Evolutionary conservation across 345 rosid species (phyloP), one percentile per base, ranked within the genome.

Genomic region (Rhizophora mangle): DNA sequence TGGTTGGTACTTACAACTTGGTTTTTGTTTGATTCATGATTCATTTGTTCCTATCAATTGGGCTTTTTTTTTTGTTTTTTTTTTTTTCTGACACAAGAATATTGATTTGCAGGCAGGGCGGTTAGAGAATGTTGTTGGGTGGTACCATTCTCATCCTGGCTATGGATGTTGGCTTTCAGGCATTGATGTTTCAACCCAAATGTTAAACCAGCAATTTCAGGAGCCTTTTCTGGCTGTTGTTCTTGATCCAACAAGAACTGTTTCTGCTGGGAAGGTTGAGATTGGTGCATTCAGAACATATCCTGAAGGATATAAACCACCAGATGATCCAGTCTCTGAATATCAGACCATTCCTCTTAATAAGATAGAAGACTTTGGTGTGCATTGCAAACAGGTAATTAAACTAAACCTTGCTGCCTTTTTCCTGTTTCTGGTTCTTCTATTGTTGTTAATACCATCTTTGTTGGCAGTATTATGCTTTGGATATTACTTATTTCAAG

Each of bases 81-180:
- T 7, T 7, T 0, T 6, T 32, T 34, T 6, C 56, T 58, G 55
- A 54, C 15, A 22, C 16, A 22, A 31, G 65, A 53, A 62, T 63
- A 21, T 51, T 54, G 21, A 47, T 53, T 13, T 71, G 6, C 65
- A 96, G 99, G 98, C 99, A 5, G 99, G 99, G 56, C 73, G 99
- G 8, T 77, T 90, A 82, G 99, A 96, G 86, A 96, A 92, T 84
- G 99, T 72, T 67, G 96, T 96, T 71, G 99, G 99, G 21, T 84
- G 91, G 85, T 91, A 89, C 74, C 96, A 87, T 76, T 96, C 99
- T n/a, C 99, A 96, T 79, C 98, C 99, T 63, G 98, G 99, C 22
- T 96, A 92, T 73, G 99, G 99, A 53, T 96, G 98, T 80, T 96
- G 99, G 99, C 97, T 96, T 22, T 96, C 99, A 0, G 99, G 99